Percentiles rank a stretch among this genome's conserved stretches.
Evolutionary conservation across 2,329 filamentous ascomycete genomes (phyloP).

Genomic region (Aspergillus pseudoviridinutans): DNA sequence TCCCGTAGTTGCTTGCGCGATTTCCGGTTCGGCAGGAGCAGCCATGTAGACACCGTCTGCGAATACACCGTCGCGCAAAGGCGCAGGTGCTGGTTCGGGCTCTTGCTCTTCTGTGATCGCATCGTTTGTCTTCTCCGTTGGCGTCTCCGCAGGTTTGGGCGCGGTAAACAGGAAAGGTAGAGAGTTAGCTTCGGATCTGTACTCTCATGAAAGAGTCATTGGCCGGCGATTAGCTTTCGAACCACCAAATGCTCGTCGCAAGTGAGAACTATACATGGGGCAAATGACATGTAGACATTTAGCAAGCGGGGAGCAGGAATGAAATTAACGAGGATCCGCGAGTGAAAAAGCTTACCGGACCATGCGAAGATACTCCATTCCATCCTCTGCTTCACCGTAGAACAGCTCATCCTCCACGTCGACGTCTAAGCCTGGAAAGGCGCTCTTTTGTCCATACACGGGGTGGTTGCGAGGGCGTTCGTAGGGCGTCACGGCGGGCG

Average conservation of each 20-base stretch:
- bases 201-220: constrained; percentile 10
- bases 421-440: constrained; percentile 60
- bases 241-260: not conserved
- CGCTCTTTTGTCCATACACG: constrained; percentile 67
- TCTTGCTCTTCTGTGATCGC: not conserved
- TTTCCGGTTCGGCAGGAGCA: constrained; percentile 44
- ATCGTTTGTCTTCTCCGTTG: not conserved
- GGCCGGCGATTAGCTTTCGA: constrained; percentile 14
- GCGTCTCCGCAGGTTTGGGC: constrained; percentile 39
- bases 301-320: constrained; percentile 15
- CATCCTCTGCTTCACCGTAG: constrained; percentile 65
- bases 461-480: constrained; percentile 53
- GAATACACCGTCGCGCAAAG: constrained; percentile 62
- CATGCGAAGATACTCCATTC: constrained; percentile 65
- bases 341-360: constrained; percentile 57
- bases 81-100: constrained; percentile 35
- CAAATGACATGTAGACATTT: constrained; percentile 13
- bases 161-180: constrained; percentile 71
- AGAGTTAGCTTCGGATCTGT: constrained; percentile 68
- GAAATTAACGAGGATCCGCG: constrained; percentile 17
- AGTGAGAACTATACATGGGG: constrained; percentile 10
- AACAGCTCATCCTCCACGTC: constrained; percentile 54
- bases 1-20: constrained; percentile 36
- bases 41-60: constrained; percentile 76
- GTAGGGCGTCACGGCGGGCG: constrained; percentile 14